Base-by-base conservation (phyloP, 176 grass and related monocot genomes). In the Metroxylon sagu region DNA sequence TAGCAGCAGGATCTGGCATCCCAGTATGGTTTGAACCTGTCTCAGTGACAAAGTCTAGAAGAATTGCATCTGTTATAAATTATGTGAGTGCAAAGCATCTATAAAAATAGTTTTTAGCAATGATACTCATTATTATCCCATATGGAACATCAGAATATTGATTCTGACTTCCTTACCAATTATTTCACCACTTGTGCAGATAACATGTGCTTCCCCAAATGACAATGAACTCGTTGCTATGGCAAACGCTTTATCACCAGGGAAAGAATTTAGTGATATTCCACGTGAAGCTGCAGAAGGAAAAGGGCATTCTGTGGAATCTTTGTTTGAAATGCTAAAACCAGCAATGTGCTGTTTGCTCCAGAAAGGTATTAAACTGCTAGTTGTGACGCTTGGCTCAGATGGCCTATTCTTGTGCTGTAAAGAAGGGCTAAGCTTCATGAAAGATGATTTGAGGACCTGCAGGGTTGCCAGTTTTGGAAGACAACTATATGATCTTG, bases 21-120 rank as follows among this genome's bases (percentile, higher is more conserved):
- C 92, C 86, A 27, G 71, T 91, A 31, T 88, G 89, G 66, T 97
- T 97, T 87, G 92, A 97, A 57, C 92, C 92, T 26, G 92, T 97
- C 50, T 97, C 92, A 19, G 62, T 80, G 52, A 69, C 72, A 57
- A 97, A 97, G 75, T 75, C 86, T 76, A 73, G 19, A 79, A 90
- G 87, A 82, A 88, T 88, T 57, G 69, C 69, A n/a, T 55, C 81
- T 61, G 64, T 97, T 25, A 74, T 75, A 61, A 57, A 91, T 70
- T 80, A 82, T 73, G 92, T 97, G 54, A 90, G 86, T 87, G 43
- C 21, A 43, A 12, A 6, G 2, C 35, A 43, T 14, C 35, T 12
- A 43, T 14, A 60, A 14, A 25, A 26, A 29, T 29, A 26, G 4
- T 28, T 28, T 58, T 59, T 29, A 14, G 16, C 16, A 28, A 29